Base-by-base conservation (phyloP, 306 rosid genomes). In the Begonia peltatifolia region DNA sequence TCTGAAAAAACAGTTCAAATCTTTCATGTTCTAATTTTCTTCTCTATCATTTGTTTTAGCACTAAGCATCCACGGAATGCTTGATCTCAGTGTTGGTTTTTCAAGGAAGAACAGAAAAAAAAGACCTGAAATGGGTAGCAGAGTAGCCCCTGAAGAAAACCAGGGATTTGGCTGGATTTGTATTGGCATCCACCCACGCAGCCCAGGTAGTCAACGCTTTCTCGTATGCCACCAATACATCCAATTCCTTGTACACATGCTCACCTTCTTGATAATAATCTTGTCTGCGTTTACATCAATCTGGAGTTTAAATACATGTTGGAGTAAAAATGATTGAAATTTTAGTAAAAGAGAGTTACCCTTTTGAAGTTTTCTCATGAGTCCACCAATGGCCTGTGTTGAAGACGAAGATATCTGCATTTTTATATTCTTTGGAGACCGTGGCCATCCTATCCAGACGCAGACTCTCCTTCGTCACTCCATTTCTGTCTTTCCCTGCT, bases 301-400 rank as follows among this genome's bases (percentile, higher is more conserved):
- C 46, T 62, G 14, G 36, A 42, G 18, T 14, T 9, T 12, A 25
- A 25, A 25, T 41, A 0, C 10, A 52, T 10, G 14, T 30, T 14
- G 0, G 5, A 5, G 14, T 50, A 50, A 50, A 52, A 38, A 41
- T 38, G 52, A 13, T 44, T 2, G 0, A 2, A 44, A 52, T 10
- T 18, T 0, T 17, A 9, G 16, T 22, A 38, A 58, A 2, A 22
- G 15, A 41, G 36, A 9, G 53, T 61, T 67, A 85, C 99, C 99
- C 99, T 74, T 35, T 74, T 15, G 99, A 66, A 44, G 99, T 90
- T 74, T 90, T 90, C 0, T 83, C 95, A 70, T 83, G 99, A 64
- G 95, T 90, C 99, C 99, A 90, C 99, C 99, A 90, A 64, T 90
- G 99, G 13, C 95, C 99, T 12, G 99, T 83, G 80, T 90, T 90